These are phyloP conservation scores for Sungouiella thailandica DNA, from an alignment of 805 yeast species.

Conservation along the genomic window DNA sequence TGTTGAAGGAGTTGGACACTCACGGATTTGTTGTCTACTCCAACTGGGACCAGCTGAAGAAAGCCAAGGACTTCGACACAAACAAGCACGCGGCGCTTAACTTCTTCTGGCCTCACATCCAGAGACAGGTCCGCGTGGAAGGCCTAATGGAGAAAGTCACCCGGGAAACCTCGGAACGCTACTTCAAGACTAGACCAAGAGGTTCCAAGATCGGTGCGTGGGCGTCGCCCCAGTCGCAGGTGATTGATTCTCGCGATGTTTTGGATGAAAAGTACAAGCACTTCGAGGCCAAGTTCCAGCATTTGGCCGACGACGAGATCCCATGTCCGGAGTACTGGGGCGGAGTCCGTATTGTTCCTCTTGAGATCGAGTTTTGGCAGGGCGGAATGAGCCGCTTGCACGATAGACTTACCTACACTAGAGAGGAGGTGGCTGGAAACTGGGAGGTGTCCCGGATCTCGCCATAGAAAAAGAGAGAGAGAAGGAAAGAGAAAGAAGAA, in stretches of 20 bases:
- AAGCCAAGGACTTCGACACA: constrained; percentile 60
- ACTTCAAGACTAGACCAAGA: constrained; percentile 83
- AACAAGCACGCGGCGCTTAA: constrained; percentile 80
- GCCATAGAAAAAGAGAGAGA: constrained; percentile 40
- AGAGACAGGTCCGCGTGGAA: constrained; percentile 91
- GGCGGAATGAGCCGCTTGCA: constrained; percentile 88
- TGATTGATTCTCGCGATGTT: constrained; percentile 53
- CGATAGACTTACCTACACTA: constrained; percentile 73
- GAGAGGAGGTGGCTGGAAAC: constrained; percentile 42
- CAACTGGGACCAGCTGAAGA: constrained; percentile 86
- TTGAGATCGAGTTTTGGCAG: constrained; percentile 96
- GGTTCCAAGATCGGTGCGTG: constrained; percentile 95
- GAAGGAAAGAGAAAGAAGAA: no score
- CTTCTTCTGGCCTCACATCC: constrained; percentile 88
- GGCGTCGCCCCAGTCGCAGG: constrained; percentile 85
- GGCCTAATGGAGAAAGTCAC: constrained; percentile 74
- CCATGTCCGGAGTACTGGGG: constrained; percentile 98
- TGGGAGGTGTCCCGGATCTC: constrained; percentile 73
- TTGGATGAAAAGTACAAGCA: constrained; percentile 50
- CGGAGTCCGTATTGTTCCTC: constrained; percentile 81
- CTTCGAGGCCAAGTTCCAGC: constrained; percentile 55
- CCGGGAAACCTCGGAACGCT: constrained; percentile 68
- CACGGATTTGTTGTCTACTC: constrained; percentile 85
- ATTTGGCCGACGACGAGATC: constrained; percentile 51
- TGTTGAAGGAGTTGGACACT: constrained; percentile 84